A percentile compares a stretch with the other conserved stretches of the same genome.
Conservation (phyloP, 2,329 filamentous ascomycete genomes). For the Pseudopyrenochaeta lycopersici region DNA sequence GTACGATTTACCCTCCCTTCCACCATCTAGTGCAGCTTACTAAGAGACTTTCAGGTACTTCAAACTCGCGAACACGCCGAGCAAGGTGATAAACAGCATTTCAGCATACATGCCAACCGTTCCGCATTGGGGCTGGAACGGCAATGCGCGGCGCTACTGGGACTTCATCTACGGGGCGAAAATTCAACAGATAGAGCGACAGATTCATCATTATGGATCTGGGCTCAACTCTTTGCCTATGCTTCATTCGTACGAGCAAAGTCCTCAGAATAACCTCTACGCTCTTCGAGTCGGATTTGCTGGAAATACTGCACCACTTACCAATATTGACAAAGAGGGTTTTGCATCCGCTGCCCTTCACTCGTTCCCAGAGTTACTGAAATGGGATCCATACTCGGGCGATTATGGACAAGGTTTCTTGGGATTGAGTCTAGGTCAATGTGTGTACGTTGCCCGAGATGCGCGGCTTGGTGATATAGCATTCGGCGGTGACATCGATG, state of each 20-base stretch:
- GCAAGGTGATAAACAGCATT: conserved; percentile 65
- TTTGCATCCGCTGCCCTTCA: conserved; percentile 67
- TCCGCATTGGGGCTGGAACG: conserved; percentile 70
- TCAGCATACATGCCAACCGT: conserved; percentile 66
- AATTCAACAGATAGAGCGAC: conserved; percentile 54
- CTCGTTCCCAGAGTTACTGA: conserved; percentile 63
- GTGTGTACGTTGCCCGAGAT: conserved; percentile 60
- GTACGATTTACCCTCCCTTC: background rate
- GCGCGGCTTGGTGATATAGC: conserved; percentile 55
- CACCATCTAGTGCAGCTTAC: background rate
- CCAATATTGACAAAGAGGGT: conserved; percentile 65
- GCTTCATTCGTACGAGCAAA: conserved; percentile 60
- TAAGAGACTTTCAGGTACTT: conserved; percentile 53
- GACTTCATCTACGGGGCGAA: conserved; percentile 63
- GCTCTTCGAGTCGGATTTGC: conserved; percentile 64
- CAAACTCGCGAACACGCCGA: conserved; percentile 54
- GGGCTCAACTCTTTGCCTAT: conserved; percentile 66
- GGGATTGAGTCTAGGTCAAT: conserved; percentile 60
- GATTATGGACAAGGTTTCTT: conserved; percentile 67
- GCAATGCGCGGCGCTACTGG: conserved; percentile 69
- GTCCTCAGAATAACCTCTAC: conserved; percentile 57
- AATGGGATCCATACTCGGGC: conserved; percentile 66
- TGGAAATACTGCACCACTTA: conserved; percentile 62
- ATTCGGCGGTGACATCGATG: conserved; percentile 58
- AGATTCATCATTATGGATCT: conserved; percentile 70